Evolutionary conservation across 352 stramenopile genomes (phyloP).

Genomic region (Phytopythium cucurbitacearum): DNA sequence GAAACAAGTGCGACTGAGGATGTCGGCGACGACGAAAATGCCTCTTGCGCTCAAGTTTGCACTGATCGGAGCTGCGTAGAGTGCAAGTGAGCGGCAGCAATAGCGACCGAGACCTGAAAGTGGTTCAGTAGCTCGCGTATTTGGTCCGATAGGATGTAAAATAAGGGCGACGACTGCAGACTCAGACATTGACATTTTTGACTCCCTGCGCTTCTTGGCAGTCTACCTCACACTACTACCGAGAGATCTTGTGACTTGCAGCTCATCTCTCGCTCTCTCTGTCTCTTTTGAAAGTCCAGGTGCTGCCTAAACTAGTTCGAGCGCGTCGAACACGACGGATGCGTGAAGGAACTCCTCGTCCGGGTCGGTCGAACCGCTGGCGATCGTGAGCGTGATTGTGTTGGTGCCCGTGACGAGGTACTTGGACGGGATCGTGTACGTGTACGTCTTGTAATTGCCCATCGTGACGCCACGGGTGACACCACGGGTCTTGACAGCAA

Average conservation of each 20-base stretch:
- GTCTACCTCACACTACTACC: too few species aligned
- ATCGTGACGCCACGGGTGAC: constrained; percentile 38
- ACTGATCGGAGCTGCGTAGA: constrained; percentile 31
- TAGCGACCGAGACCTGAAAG: too few species aligned
- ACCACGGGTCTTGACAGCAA: constrained; percentile 36
- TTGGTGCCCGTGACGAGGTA: constrained; percentile 32
- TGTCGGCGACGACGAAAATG: constrained; percentile 69
- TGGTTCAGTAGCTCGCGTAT: too few species aligned
- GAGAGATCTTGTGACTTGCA: too few species aligned
- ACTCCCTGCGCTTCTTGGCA: too few species aligned
- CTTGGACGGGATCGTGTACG: constrained; percentile 35
- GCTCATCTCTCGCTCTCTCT: too few species aligned
- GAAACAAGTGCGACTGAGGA: constrained; percentile 53
- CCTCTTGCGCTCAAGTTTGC: constrained; percentile 51
- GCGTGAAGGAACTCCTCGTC: constrained; percentile 36
- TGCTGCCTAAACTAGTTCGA: constrained; percentile 31
- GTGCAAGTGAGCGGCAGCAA: background rate
- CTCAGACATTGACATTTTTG: too few species aligned
- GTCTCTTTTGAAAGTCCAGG: too few species aligned
- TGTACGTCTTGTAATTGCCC: constrained; percentile 47
- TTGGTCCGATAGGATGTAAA: too few species aligned
- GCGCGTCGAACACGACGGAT: constrained; percentile 43
- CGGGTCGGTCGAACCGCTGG: constrained; percentile 37
- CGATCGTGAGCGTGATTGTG: constrained; percentile 26
- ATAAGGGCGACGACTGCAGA: too few species aligned